These are phyloP conservation scores for Phialophora verrucosa DNA, from an alignment of 2,329 filamentous ascomycete genomes.

Conservation along the genomic window DNA sequence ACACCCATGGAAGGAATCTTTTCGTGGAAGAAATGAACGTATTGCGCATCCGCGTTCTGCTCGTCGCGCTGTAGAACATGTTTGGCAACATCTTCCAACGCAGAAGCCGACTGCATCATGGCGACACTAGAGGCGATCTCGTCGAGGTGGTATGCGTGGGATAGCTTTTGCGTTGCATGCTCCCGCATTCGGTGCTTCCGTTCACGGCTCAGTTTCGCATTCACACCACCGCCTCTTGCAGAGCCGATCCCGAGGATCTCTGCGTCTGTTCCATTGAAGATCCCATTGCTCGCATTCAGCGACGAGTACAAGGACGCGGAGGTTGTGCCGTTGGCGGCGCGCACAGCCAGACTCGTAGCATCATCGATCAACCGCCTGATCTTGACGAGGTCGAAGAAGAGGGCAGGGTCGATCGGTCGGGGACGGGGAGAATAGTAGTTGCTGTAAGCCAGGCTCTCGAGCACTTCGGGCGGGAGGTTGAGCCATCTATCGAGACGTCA, in stretches of 20 bases:
- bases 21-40: slow-evolving; percentile 92
- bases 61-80: slow-evolving; percentile 73
- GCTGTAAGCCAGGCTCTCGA: slow-evolving; percentile 77
- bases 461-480: slow-evolving; percentile 76
- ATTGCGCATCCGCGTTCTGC: slow-evolving; percentile 75
- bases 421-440: slow-evolving; percentile 80
- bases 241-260: slow-evolving; percentile 64
- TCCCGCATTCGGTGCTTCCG: slow-evolving; percentile 79
- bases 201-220: slow-evolving; percentile 74
- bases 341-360: slow-evolving; percentile 76
- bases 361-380: slow-evolving; percentile 81
- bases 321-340: slow-evolving; percentile 74
- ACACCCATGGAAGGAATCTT: slow-evolving; percentile 80
- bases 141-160: slow-evolving; percentile 77
- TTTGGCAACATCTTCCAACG: slow-evolving; percentile 75
- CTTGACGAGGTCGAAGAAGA: slow-evolving; percentile 84
- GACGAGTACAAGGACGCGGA: slow-evolving; percentile 66
- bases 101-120: slow-evolving; percentile 79
- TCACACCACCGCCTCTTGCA: slow-evolving; percentile 61
- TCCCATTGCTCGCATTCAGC: slow-evolving; percentile 58
- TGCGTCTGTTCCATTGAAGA: slow-evolving; percentile 54
- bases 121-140: slow-evolving; percentile 83
- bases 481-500: slow-evolving; percentile 61
- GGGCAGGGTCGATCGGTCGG: slow-evolving; percentile 76
- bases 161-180: slow-evolving; percentile 77